Conservation (phyloP, 2,329 filamentous ascomycete species). For the Ceratocystis huliohia region DNA sequence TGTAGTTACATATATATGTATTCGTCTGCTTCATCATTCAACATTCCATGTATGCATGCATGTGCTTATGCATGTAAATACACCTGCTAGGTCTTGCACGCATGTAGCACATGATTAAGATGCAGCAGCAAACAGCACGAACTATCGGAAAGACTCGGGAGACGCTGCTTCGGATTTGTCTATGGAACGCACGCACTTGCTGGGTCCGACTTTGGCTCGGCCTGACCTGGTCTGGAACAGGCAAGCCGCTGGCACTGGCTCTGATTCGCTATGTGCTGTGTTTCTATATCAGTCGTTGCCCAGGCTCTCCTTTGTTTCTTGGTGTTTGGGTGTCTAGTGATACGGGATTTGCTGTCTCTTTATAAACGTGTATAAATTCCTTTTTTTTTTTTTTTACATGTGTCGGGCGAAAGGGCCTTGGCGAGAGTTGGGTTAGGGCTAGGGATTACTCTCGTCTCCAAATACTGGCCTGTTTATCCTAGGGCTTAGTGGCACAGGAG, state of each 20-base stretch:
- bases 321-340: not conserved
- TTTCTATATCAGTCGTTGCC: constrained; percentile 1
- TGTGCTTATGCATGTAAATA: not conserved
- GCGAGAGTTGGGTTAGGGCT: not conserved
- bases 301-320: not conserved
- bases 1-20: not conserved
- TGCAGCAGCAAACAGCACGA: constrained; percentile 10
- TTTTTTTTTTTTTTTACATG: not conserved
- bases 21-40: too few species aligned
- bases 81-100: not conserved
- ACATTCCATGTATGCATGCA: not conserved
- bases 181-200: not conserved
- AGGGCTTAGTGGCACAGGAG: not conserved
- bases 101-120: constrained; percentile 2
- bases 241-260: not conserved
- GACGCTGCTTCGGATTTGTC: not conserved
- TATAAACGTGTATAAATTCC: too few species aligned
- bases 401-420: not conserved
- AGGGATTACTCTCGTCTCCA: not conserved
- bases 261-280: not conserved
- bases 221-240: not conserved
- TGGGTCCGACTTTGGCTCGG: not conserved
- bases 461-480: not conserved
- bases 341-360: too few species aligned
- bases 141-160: constrained; percentile 13